These are phyloP conservation scores for Thermothielavioides terrestris DNA, from an alignment of 495 filamentous ascomycete species.

Conservation along the genomic window DNA sequence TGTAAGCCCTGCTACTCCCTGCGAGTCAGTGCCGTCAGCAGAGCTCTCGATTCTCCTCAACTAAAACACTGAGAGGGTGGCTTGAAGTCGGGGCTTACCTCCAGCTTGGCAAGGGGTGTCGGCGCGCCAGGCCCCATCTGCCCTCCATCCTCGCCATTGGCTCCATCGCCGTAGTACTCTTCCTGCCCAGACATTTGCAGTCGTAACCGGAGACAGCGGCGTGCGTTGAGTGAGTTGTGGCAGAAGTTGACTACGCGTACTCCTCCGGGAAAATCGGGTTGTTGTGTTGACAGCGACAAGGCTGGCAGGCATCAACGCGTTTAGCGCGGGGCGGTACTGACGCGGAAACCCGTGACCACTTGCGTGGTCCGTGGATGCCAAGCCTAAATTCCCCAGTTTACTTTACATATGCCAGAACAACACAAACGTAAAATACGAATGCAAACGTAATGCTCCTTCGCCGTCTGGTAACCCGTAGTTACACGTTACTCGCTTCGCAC, in stretches of 20 bases:
- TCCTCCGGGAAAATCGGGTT: background rate
- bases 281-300: constrained; percentile 17
- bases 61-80: background rate
- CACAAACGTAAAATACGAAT: no score
- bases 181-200: constrained; percentile 25
- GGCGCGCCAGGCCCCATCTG: constrained; percentile 80
- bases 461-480: no score
- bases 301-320: constrained; percentile 18
- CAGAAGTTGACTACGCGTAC: no score
- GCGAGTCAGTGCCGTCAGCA: background rate
- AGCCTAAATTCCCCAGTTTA: background rate
- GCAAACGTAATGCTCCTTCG: no score
- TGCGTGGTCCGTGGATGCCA: background rate
- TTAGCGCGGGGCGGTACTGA: background rate
- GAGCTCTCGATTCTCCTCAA: background rate
- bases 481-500: no score
- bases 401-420: no score
- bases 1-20: constrained; percentile 80
- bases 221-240: background rate
- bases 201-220: background rate
- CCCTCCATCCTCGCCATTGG: constrained; percentile 38
- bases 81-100: constrained; percentile 47
- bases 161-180: constrained; percentile 36
- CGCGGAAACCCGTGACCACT: constrained; percentile 23
- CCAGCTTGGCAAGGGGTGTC: constrained; percentile 79